These are phyloP conservation scores for Cyclotella choctawhatcheeana DNA, from an alignment of 108 stramenopile species.

Conservation along the genomic window DNA sequence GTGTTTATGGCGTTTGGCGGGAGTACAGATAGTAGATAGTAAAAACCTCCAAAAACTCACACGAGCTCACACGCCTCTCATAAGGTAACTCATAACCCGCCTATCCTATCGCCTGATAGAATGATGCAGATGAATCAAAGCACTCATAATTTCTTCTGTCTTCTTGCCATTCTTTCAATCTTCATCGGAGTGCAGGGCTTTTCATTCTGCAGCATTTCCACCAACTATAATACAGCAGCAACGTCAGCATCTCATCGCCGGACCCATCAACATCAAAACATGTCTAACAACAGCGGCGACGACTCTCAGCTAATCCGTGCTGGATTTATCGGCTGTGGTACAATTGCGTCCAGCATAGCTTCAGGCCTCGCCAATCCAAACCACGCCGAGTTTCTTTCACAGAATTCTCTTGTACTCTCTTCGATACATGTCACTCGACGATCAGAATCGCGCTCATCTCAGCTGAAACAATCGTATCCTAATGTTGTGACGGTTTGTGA, in stretches of 20 bases:
- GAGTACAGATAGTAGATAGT: too few species aligned
- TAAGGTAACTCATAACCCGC: too few species aligned
- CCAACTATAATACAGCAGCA: slow-evolving; percentile 1
- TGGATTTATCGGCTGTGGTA: slow-evolving; percentile 86
- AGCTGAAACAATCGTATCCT: slow-evolving; percentile 46
- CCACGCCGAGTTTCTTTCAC: slow-evolving; percentile 18
- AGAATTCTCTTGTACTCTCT: slow-evolving; percentile 17
- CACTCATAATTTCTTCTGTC: too few species aligned
- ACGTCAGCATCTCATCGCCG: background rate
- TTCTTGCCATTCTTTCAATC: too few species aligned
- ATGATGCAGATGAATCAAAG: too few species aligned
- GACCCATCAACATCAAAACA: background rate
- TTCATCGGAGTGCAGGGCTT: too few species aligned
- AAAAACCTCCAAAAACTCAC: too few species aligned
- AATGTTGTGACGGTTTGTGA: slow-evolving; percentile 61
- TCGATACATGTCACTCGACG: slow-evolving; percentile 65
- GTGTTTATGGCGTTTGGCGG: too few species aligned
- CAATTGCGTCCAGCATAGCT: slow-evolving; percentile 80
- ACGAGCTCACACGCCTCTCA: too few species aligned
- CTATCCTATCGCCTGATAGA: too few species aligned
- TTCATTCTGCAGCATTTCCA: too few species aligned
- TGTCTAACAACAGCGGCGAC: background rate
- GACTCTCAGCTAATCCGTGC: slow-evolving; percentile 26
- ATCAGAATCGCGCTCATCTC: slow-evolving; percentile 60
- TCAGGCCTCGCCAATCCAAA: slow-evolving; percentile 51